These are phyloP conservation scores for Borovskyia barvae DNA, from an alignment of 208 protist species.

Conservation along the genomic window DNA sequence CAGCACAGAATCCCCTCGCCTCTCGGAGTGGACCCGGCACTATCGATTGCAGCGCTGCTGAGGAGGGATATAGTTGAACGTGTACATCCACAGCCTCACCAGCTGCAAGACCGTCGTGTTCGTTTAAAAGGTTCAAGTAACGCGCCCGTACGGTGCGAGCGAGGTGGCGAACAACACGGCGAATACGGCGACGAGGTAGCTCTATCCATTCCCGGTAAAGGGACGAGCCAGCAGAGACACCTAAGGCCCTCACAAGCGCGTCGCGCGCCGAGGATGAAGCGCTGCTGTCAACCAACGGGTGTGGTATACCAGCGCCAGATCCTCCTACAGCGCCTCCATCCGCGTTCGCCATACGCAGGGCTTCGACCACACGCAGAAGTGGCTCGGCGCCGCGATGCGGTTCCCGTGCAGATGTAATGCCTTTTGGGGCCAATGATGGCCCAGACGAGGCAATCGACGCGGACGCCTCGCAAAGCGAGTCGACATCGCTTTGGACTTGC, in stretches of 20 bases:
- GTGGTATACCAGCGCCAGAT: background rate
- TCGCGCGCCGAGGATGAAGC: background rate
- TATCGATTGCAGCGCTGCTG: background rate
- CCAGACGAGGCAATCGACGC: background rate
- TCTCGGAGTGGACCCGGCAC: constrained; percentile 1
- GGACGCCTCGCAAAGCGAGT: constrained; percentile 10
- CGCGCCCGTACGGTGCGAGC: constrained; percentile 7
- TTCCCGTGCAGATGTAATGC: background rate
- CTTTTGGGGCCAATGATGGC: background rate
- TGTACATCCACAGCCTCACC: constrained; percentile 42
- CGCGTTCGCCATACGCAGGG: background rate
- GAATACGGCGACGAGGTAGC: constrained; percentile 33
- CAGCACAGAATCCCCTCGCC: constrained; percentile 31
- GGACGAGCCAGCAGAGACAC: constrained; percentile 33
- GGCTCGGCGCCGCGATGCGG: background rate
- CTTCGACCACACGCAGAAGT: constrained; percentile 17
- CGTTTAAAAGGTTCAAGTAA: background rate
- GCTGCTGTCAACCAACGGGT: background rate
- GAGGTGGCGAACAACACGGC: constrained; percentile 8
- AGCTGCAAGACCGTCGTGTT: background rate
- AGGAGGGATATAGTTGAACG: constrained; percentile 60
- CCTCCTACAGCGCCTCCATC: background rate
- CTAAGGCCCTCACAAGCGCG: constrained; percentile 20
- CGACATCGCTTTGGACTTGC: constrained; percentile 35
- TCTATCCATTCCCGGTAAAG: constrained; percentile 53